Evolutionary conservation across 2,329 filamentous ascomycete species (phyloP).

Genomic region (Cercospora sojina): DNA sequence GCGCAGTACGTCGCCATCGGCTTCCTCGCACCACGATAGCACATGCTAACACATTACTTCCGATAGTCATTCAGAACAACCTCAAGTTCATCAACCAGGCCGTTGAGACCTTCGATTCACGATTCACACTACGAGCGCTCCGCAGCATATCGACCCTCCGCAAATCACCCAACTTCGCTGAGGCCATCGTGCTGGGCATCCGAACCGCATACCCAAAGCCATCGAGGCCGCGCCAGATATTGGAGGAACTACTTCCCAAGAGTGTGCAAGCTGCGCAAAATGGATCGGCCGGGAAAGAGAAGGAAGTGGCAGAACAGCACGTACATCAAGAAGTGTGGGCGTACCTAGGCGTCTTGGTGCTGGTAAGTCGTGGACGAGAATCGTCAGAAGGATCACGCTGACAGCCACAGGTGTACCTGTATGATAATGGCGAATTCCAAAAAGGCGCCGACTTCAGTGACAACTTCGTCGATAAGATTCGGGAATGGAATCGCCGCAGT

Average conservation of each 20-base stretch:
- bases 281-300: constrained; percentile 22
- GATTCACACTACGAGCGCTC: constrained; percentile 90
- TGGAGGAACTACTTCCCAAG: constrained; percentile 37
- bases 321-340: constrained; percentile 41
- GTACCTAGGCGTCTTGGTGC: constrained; percentile 40
- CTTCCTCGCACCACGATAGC: constrained; percentile 17
- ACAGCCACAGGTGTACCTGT: constrained; percentile 76
- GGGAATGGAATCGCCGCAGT: constrained; percentile 86
- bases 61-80: constrained; percentile 87
- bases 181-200: constrained; percentile 37
- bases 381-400: constrained; percentile 5
- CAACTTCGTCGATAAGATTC: constrained; percentile 78
- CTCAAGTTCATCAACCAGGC: constrained; percentile 89
- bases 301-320: constrained; percentile 31
- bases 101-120: constrained; percentile 86
- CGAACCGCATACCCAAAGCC: constrained; percentile 38
- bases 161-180: constrained; percentile 60
- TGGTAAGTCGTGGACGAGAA: constrained; percentile 28
- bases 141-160: constrained; percentile 94
- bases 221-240: constrained; percentile 33
- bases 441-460: constrained; percentile 81
- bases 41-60: background rate
- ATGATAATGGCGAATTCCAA: constrained; percentile 78
- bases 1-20: constrained; percentile 33
- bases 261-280: constrained; percentile 24